phyloP scores from a whole-genome alignment of 1,284 basidiomycete genomes.

The Fomitopsis betulina region DNA sequence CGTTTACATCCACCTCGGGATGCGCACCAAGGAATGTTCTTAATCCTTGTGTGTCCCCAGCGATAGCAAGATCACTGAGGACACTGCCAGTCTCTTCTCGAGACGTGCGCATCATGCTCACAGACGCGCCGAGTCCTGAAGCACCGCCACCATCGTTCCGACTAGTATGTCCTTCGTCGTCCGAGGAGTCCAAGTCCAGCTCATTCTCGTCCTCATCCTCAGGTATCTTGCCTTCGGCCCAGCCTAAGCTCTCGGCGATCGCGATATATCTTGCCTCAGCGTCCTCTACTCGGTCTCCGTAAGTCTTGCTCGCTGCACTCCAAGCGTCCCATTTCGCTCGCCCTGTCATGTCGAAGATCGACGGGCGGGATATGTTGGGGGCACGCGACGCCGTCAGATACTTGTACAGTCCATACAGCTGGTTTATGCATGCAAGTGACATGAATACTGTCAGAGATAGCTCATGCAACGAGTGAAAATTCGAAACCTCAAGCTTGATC shows the following conservation, averaged over 20 bases:
- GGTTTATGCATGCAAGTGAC: conserved; percentile 16
- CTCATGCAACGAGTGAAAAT: conserved; percentile 12
- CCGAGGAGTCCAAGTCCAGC: conserved; percentile 16
- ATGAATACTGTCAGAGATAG: conserved; percentile 24
- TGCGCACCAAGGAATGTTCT: conserved; percentile 39
- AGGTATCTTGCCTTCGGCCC: conserved; percentile 40
- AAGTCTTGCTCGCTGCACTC: conserved; percentile 49
- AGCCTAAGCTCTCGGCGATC: conserved; percentile 67
- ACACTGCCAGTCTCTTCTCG: conserved; percentile 33
- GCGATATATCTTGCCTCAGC: conserved; percentile 65
- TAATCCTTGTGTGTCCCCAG: conserved; percentile 48
- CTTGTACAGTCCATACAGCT: conserved; percentile 90
- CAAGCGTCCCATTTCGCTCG: conserved; percentile 91
- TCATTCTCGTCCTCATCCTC: conserved; percentile 6
- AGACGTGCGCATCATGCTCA: conserved; percentile 54
- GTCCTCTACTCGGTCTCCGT: conserved; percentile 35
- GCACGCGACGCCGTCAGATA: conserved; percentile 53
- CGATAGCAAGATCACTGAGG: conserved; percentile 64
- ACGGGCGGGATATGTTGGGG: conserved; percentile 64
- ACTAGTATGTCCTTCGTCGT: conserved; percentile 23
- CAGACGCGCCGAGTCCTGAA: conserved; percentile 53
- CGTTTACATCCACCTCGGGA: conserved; percentile 38
- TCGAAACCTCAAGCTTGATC: conserved; percentile 71
- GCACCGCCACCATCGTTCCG: conserved; percentile 19
- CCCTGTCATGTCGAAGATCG: conserved; percentile 76